Evolutionary conservation across 495 filamentous ascomycete species (phyloP).

Genomic region (Talaromyces borbonicus): DNA sequence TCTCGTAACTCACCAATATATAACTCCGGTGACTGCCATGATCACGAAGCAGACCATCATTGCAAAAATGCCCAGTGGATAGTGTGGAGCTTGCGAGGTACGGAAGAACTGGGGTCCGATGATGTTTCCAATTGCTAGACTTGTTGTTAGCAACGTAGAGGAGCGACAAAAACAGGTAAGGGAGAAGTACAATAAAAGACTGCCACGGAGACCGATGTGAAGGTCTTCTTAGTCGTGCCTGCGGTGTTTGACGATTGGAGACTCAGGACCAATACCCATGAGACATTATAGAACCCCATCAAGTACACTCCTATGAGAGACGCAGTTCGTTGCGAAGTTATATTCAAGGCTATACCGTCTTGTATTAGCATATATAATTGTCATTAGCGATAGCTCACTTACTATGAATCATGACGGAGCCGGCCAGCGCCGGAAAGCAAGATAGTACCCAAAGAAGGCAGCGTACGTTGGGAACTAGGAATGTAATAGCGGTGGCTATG

Average conservation of each 20-base stretch:
- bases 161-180: background rate
- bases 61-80: conserved; percentile 27
- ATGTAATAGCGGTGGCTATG: background rate
- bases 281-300: conserved; percentile 43
- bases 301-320: background rate
- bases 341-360: background rate
- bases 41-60: conserved; percentile 35
- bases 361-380: background rate
- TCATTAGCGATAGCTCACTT: background rate
- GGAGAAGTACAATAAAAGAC: background rate
- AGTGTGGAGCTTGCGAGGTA: conserved; percentile 34
- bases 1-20: background rate
- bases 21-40: background rate
- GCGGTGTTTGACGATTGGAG: conserved; percentile 43
- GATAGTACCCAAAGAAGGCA: conserved; percentile 1
- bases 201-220: conserved; percentile 9
- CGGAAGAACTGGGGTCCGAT: conserved; percentile 20
- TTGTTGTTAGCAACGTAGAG: background rate
- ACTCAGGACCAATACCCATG: conserved; percentile 45
- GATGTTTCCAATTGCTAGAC: background rate
- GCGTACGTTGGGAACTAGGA: background rate
- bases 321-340: background rate
- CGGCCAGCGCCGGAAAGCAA: background rate
- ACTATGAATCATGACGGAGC: conserved; percentile 1
- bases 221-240: conserved; percentile 49